A percentile compares a stretch with the other conserved stretches of the same genome.
These are phyloP conservation scores for Liquidambar formosana DNA, from an alignment of 164 flowering plant genomes.

Conservation along the genomic window DNA sequence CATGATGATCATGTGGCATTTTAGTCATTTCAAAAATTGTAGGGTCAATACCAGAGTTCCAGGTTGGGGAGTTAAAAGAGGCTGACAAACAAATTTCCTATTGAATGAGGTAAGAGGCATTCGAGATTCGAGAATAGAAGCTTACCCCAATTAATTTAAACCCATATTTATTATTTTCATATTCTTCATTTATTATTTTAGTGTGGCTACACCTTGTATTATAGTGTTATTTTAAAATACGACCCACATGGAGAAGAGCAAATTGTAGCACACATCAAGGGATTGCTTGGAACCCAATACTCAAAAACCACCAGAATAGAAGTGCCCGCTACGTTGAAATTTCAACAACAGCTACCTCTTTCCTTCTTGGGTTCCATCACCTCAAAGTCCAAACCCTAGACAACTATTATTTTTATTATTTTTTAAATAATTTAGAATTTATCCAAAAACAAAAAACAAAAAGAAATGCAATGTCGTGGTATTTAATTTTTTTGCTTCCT, in stretches of 20 bases:
- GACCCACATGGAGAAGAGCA: slow-evolving; percentile 26
- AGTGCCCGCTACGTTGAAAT: slow-evolving; percentile 18
- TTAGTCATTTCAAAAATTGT: slow-evolving; percentile 4
- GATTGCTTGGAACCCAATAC: slow-evolving; percentile 19
- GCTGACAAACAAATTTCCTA: slow-evolving; percentile 13
- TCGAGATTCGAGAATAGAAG: slow-evolving; percentile 42
- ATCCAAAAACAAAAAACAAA: too few relatives aligned
- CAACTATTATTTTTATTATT: too few relatives aligned
- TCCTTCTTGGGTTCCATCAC: slow-evolving; percentile 15
- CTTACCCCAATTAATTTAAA: slow-evolving; percentile 6
- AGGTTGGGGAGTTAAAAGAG: slow-evolving; percentile 1
- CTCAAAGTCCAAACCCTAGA: slow-evolving; percentile 9
- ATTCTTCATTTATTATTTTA: slow-evolving; percentile 4
- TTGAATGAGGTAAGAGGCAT: slow-evolving; percentile 8
- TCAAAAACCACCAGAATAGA: slow-evolving; percentile 7
- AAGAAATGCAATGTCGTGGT: too few relatives aligned
- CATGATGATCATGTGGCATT: neutral
- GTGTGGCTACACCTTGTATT: too few relatives aligned
- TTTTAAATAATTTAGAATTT: too few relatives aligned
- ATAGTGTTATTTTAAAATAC: too few relatives aligned
- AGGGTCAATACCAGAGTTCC: slow-evolving; percentile 21
- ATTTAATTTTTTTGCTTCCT: too few relatives aligned
- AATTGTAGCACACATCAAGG: slow-evolving; percentile 27
- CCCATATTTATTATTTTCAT: neutral
- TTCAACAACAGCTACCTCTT: slow-evolving; percentile 9